These are phyloP conservation scores for Trapa incisa DNA, from an alignment of 345 rosid species.

Conservation along the genomic window DNA sequence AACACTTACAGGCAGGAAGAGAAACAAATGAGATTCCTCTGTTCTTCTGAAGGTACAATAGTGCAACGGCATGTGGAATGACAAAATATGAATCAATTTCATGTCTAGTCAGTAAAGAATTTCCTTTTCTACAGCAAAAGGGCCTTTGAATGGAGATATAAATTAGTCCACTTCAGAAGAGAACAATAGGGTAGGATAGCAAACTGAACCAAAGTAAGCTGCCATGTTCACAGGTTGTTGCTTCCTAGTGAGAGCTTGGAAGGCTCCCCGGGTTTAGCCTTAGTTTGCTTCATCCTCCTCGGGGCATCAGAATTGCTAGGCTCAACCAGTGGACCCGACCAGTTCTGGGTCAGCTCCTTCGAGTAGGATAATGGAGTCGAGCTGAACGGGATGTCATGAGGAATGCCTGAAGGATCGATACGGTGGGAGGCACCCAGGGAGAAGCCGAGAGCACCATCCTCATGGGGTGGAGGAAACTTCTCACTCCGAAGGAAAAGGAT, in stretches of 20 bases:
- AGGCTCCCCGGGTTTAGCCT: conserved; percentile 20
- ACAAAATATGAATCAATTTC: neutral
- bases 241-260: conserved; percentile 24
- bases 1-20: no score
- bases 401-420: conserved; percentile 31
- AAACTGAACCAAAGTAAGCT: neutral
- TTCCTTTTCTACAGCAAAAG: neutral
- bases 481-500: conserved; percentile 13
- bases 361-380: conserved; percentile 3
- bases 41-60: no score
- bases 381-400: conserved; percentile 45
- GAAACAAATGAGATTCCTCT: no score
- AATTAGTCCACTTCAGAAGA: neutral
- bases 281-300: conserved; percentile 42
- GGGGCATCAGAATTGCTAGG: conserved; percentile 28
- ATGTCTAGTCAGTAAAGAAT: neutral
- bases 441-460: conserved; percentile 64
- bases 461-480: conserved; percentile 65
- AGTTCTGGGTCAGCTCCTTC: conserved; percentile 39
- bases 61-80: neutral
- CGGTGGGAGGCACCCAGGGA: conserved; percentile 54
- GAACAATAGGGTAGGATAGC: neutral
- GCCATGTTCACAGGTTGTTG: conserved; percentile 23
- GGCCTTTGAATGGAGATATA: neutral
- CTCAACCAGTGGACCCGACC: conserved; percentile 59